A percentile compares a stretch with the other conserved stretches of the same genome.
Evolutionary conservation across 1,284 basidiomycete species (phyloP).

Genomic region (Volvariella surrecta): DNA sequence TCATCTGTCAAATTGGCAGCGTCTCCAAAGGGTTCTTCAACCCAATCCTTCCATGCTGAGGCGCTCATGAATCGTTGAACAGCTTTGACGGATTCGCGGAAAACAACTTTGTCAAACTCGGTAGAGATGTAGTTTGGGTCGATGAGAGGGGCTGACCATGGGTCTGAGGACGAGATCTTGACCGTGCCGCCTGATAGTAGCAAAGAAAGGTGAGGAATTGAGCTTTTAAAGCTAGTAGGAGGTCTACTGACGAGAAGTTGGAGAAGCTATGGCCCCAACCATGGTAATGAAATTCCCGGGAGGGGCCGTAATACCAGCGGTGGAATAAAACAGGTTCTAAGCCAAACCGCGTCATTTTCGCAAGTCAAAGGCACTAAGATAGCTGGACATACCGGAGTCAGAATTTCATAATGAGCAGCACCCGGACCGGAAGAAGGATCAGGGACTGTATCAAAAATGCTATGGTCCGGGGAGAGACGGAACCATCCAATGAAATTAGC

Average conservation of each 20-base stretch:
- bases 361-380: no score
- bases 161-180: constrained; percentile 18
- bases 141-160: constrained; percentile 27
- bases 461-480: constrained; percentile 20
- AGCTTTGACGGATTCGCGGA: constrained; percentile 11
- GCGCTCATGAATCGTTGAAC: constrained; percentile 13
- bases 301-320: constrained; percentile 10
- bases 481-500: constrained; percentile 17
- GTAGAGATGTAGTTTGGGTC: constrained; percentile 22
- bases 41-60: constrained; percentile 13
- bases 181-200: constrained; percentile 17
- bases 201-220: not conserved
- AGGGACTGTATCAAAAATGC: constrained; percentile 16
- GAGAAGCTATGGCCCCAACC: constrained; percentile 19
- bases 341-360: no score
- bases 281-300: constrained; percentile 22
- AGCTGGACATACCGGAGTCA: constrained; percentile 15
- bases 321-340: not conserved
- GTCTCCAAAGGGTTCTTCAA: constrained; percentile 18
- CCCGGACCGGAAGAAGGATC: constrained; percentile 30
- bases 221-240: no score
- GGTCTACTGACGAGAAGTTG: constrained; percentile 22
- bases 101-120: constrained; percentile 18
- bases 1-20: constrained; percentile 19
- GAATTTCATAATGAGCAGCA: constrained; percentile 21